These are phyloP conservation scores for Apiospora arundinis DNA, from an alignment of 2,329 filamentous ascomycete genomes.

Conservation along the genomic window DNA sequence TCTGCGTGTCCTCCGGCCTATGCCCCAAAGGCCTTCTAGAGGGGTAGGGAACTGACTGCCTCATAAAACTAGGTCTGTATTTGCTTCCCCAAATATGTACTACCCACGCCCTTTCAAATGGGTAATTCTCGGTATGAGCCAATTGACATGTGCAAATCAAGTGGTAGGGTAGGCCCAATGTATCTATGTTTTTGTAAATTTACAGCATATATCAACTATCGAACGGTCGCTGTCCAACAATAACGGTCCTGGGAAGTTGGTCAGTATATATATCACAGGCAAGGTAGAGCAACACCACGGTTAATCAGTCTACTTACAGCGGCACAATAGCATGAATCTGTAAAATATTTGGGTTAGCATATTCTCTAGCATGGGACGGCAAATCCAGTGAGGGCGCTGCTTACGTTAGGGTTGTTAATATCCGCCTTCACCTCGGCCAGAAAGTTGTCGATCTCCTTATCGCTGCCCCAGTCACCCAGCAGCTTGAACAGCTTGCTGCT, in stretches of 20 bases:
- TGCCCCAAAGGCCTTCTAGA: too few species aligned
- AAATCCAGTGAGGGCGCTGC: neutral
- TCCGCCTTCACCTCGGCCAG: conserved; percentile 28
- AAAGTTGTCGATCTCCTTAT: conserved; percentile 27
- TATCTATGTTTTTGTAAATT: too few species aligned
- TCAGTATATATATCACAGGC: neutral
- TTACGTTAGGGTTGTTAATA: conserved; percentile 27
- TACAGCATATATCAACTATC: conserved; percentile 17
- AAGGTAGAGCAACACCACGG: neutral
- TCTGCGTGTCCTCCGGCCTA: too few species aligned
- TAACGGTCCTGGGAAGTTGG: conserved; percentile 24
- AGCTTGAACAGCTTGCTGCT: conserved; percentile 33
- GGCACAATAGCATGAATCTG: conserved; percentile 31
- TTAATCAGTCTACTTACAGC: conserved; percentile 24
- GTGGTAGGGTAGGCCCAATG: too few species aligned
- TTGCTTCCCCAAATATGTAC: neutral
- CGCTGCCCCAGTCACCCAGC: conserved; percentile 35
- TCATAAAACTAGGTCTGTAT: neutral
- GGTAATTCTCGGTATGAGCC: too few species aligned
- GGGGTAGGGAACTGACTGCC: neutral
- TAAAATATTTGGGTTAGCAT: neutral
- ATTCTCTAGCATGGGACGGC: neutral
- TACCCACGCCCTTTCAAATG: too few species aligned
- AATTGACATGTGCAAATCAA: too few species aligned
- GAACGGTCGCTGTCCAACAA: conserved; percentile 29